These are phyloP conservation scores for Colletotrichum horii DNA, from an alignment of 2,329 filamentous ascomycete genomes.

Conservation along the genomic window DNA sequence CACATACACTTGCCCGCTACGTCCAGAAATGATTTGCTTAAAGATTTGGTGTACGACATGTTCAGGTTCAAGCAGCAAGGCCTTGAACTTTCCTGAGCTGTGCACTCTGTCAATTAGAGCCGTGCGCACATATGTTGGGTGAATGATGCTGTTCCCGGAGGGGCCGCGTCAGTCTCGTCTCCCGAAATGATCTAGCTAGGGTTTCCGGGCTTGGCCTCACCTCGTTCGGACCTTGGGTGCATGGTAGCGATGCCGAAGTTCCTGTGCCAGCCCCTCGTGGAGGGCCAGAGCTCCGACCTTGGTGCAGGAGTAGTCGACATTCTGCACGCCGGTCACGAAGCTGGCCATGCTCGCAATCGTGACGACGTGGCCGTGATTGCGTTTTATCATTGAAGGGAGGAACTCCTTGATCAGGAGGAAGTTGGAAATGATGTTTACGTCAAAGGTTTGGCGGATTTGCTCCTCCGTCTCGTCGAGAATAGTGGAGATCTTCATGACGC, in stretches of 20 bases:
- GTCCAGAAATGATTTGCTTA: constrained; percentile 7
- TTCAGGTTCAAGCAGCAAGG: constrained; percentile 1
- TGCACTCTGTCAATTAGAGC: constrained; percentile 1
- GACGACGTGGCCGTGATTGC: constrained; percentile 57
- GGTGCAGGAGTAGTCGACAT: constrained; percentile 56
- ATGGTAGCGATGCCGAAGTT: constrained; percentile 38
- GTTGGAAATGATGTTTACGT: constrained; percentile 53
- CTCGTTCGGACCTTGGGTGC: constrained; percentile 41
- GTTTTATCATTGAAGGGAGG: constrained; percentile 49
- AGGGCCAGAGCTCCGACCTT: constrained; percentile 58
- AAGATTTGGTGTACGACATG: constrained; percentile 1
- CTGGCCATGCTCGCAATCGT: constrained; percentile 57
- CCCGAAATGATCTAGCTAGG: neutral
- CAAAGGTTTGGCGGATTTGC: constrained; percentile 47
- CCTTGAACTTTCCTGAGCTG: neutral
- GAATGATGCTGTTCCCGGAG: neutral
- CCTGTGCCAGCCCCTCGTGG: constrained; percentile 52
- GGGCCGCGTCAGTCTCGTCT: neutral
- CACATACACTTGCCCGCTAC: constrained; percentile 9
- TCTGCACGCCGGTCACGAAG: constrained; percentile 48
- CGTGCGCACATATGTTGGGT: constrained; percentile 2
- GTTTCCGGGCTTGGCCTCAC: neutral
- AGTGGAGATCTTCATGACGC: constrained; percentile 35
- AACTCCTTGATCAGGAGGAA: constrained; percentile 52
- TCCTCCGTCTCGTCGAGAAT: constrained; percentile 46